Evolutionary conservation across 768 basidiomycete species (phyloP).

Genomic region (Suillus paluster): DNA sequence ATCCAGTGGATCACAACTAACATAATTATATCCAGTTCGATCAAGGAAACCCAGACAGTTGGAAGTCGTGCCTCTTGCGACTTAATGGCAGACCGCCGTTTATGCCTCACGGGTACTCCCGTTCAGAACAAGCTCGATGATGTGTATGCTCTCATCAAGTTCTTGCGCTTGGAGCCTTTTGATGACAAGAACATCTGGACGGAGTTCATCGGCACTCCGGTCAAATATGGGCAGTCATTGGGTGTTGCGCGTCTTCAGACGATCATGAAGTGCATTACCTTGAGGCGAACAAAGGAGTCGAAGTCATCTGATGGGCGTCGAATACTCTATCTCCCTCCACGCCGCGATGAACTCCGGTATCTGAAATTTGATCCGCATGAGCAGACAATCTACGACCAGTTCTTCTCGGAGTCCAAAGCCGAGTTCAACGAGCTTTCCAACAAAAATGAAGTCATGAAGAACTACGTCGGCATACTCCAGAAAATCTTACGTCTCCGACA

Average conservation of each 20-base stretch:
- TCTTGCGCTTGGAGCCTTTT: conserved; percentile 88
- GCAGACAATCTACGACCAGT: conserved; percentile 83
- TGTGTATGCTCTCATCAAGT: conserved; percentile 96
- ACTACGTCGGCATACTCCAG: conserved; percentile 96
- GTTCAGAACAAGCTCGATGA: conserved; percentile 99
- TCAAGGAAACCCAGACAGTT: conserved; percentile 95
- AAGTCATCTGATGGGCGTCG: conserved; percentile 78
- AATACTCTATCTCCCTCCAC: conserved; percentile 88
- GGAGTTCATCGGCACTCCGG: conserved; percentile 89
- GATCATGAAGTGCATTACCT: conserved; percentile 95
- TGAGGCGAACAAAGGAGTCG: conserved; percentile 95
- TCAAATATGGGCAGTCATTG: conserved; percentile 88
- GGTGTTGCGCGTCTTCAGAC: conserved; percentile 94
- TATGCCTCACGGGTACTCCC: conserved; percentile 97
- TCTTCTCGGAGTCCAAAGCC: conserved; percentile 88
- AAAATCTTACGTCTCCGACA: conserved; percentile 95
- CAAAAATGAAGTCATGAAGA: conserved; percentile 96
- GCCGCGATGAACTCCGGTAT: conserved; percentile 85
- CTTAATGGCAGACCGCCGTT: conserved; percentile 87
- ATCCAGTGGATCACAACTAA: background rate
- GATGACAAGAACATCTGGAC: conserved; percentile 95
- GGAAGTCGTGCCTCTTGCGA: conserved; percentile 96
- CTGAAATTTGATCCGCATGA: conserved; percentile 86
- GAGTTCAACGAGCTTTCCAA: conserved; percentile 87
- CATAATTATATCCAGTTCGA: conserved; percentile 61